Percentiles rank a stretch among this genome's conserved stretches.
Evolutionary conservation across 2,329 filamentous ascomycete species (phyloP).

Genomic region (Zymoseptoria crescenta): DNA sequence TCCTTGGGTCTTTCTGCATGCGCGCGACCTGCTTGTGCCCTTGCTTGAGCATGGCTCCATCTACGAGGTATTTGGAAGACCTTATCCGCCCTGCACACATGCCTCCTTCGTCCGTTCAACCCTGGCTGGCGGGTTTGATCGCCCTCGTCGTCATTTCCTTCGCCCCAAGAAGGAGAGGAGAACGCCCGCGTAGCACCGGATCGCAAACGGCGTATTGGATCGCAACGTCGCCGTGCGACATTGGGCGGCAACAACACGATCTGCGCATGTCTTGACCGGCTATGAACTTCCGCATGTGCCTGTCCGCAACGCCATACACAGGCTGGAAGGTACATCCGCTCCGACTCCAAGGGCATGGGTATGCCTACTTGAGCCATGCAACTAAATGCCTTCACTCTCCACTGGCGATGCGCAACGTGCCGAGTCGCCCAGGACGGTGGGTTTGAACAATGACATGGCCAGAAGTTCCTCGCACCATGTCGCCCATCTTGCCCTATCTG

Average conservation of each 20-base stretch:
- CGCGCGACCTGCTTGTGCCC: background rate
- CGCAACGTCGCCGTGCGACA: background rate
- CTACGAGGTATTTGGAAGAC: background rate
- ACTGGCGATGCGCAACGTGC: background rate
- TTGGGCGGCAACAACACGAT: too few relatives aligned
- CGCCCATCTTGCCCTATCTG: background rate
- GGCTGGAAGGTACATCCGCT: background rate
- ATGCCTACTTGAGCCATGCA: background rate
- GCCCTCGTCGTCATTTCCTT: background rate
- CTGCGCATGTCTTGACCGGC: background rate
- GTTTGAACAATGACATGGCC: background rate
- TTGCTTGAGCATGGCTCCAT: background rate
- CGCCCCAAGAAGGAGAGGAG: background rate
- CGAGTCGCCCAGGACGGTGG: background rate
- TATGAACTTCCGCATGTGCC: background rate
- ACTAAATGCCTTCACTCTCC: background rate
- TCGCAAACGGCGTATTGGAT: background rate
- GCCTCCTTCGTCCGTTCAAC: background rate
- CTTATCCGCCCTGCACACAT: background rate
- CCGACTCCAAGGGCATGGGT: background rate
- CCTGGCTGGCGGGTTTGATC: background rate
- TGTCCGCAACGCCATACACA: background rate
- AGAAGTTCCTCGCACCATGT: background rate
- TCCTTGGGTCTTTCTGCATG: background rate
- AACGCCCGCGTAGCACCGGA: background rate